Base-by-base conservation (phyloP, 441 rosid species). In the Aleurites moluccanus region DNA sequence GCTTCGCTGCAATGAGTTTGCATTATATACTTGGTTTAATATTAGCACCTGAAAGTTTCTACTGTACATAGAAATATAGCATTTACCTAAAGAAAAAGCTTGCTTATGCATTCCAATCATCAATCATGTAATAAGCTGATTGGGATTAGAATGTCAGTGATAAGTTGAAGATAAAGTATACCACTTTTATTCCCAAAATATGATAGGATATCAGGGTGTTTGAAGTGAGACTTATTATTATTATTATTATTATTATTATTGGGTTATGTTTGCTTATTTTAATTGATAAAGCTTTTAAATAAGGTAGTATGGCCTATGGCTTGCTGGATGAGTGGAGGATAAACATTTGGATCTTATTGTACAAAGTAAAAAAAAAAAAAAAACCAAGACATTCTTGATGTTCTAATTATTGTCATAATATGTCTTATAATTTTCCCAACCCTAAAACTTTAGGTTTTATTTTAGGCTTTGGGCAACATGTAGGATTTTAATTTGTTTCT, bases 141-240 rank as follows among this genome's bases (percentile, higher is more conserved):
- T 67, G 65, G 70, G 23, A 47, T 62, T 77, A 67, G 47, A 65
- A 67, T 70, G 59, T 30, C 18, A 55, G 27, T n/a, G 27, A 53
- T 8, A 20, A 55, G 33, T 57, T 57, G 63, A 57, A 55, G 63
- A 57, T 57, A 9, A 57, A 57, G 33, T 1, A 23, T 10, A 25
- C 0, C 2, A 10, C 33, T 10, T 18, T 45, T 38, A 6, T 38
- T 44, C 47, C 14, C 47, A 44, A 44, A 44, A 44, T 44, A 44
- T 44, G 14, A 44, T 44, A 44, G 14, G 47, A 11, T 49, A 13
- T n/a, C 10, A n/a, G 23, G 60, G 27, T 6, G 60, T 20, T 69
- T 52, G 61, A 69, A 52, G 72, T 30, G 45, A 30, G 20, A 52
- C 15, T 20, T 52, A 14, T 11, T 50, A 40, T 65, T 64, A 18